Evolutionary conservation across 768 basidiomycete species (phyloP).

Genomic region (Peribolospora baueri): DNA sequence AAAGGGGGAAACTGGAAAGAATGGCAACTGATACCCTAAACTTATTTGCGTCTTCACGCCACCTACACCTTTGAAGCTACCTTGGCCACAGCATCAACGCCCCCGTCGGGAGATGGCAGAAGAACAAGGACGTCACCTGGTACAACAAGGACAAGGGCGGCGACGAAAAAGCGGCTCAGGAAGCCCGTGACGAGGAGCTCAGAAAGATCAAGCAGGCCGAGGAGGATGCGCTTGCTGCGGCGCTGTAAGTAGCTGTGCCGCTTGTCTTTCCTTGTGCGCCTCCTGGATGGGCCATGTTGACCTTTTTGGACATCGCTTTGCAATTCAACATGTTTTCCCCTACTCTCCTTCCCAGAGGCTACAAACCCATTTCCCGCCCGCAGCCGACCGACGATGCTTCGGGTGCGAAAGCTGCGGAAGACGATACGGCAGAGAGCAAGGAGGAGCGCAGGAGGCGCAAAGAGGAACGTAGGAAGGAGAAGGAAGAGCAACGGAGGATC

Average conservation of each 20-base stretch:
- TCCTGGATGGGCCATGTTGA: background rate
- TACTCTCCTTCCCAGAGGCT: background rate
- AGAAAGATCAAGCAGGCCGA: conserved; percentile 61
- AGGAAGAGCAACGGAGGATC: conserved; percentile 30
- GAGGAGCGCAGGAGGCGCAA: conserved; percentile 18
- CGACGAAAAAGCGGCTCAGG: conserved; percentile 18
- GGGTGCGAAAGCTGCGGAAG: conserved; percentile 14
- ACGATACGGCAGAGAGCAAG: conserved; percentile 17
- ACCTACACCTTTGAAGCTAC: too few species aligned
- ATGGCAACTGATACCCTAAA: too few species aligned
- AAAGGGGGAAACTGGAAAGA: too few species aligned
- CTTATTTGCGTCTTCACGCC: too few species aligned
- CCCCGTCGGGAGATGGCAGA: conserved; percentile 88
- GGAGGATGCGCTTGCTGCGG: conserved; percentile 64
- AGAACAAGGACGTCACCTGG: conserved; percentile 93
- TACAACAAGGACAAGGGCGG: conserved; percentile 41
- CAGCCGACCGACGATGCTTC: conserved; percentile 14
- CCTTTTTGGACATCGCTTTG: conserved; percentile 1
- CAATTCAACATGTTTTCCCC: conserved; percentile 33
- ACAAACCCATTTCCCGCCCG: conserved; percentile 10
- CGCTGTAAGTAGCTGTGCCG: conserved; percentile 30
- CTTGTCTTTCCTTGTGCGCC: background rate
- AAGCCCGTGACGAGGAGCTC: conserved; percentile 44
- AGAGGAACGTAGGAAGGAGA: conserved; percentile 26
- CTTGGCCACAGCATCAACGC: conserved; percentile 21